phyloP scores from a whole-genome alignment of 2,329 filamentous ascomycete genomes.

The Sporothrix brasiliensis region DNA sequence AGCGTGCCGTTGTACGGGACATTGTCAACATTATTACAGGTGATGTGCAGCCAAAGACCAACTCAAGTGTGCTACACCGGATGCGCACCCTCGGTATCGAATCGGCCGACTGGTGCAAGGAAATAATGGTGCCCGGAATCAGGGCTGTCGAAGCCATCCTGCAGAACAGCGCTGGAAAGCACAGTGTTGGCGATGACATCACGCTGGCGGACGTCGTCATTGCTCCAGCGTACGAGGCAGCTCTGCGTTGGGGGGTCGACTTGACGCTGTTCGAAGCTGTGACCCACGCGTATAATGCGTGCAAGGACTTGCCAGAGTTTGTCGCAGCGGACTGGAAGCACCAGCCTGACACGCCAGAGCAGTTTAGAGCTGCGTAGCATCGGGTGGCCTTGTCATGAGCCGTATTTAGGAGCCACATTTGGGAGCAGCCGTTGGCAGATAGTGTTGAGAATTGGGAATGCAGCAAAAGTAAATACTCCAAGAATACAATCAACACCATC shows the following conservation, averaged over 20 bases:
- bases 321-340: constrained; percentile 12
- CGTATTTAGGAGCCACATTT: no score
- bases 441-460: no score
- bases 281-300: neutral
- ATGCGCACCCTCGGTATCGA: neutral
- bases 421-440: no score
- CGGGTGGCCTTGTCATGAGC: no score
- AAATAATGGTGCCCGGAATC: neutral
- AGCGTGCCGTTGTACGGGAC: neutral
- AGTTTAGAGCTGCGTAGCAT: neutral
- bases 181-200: neutral
- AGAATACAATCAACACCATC: neutral
- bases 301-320: constrained; percentile 17
- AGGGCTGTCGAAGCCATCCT: neutral
- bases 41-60: neutral
- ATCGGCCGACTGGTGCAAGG: neutral
- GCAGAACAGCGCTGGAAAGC: neutral
- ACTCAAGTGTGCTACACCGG: constrained; percentile 2
- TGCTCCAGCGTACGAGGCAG: neutral
- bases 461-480: no score
- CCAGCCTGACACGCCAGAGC: constrained; percentile 13
- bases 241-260: constrained; percentile 5
- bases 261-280: neutral
- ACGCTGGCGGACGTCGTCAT: constrained; percentile 1
- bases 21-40: constrained; percentile 3